Evolutionary conservation across 1,284 basidiomycete genomes (phyloP).

Genomic region (Moniliophthora roreri): DNA sequence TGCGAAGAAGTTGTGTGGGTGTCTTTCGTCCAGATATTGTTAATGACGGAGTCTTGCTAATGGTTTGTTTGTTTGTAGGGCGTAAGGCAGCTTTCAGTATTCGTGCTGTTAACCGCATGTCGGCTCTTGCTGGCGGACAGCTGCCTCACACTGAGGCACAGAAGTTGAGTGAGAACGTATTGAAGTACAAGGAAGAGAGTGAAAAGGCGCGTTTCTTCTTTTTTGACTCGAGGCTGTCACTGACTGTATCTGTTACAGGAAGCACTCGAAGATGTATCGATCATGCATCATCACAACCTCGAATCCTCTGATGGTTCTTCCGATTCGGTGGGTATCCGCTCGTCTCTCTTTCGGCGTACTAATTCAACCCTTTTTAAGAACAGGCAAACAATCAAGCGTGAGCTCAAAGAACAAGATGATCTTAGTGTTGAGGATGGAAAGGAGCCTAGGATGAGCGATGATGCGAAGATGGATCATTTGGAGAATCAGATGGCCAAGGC

Average conservation of each 20-base stretch:
- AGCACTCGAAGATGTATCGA: conserved; percentile 13
- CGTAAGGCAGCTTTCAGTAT: conserved; percentile 85
- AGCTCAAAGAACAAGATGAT: not conserved
- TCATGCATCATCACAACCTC: conserved; percentile 14
- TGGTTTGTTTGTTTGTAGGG: conserved; percentile 48
- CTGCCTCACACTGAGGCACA: conserved; percentile 42
- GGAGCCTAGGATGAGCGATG: not conserved
- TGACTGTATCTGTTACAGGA: conserved; percentile 5
- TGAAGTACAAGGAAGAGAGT: conserved; percentile 79
- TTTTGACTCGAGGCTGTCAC: not conserved
- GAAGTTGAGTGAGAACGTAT: conserved; percentile 61
- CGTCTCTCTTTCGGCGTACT: not conserved
- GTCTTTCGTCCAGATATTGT: conserved; percentile 4
- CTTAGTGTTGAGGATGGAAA: not conserved
- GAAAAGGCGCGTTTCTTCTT: conserved; percentile 43
- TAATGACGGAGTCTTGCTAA: conserved; percentile 11
- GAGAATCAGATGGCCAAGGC: conserved; percentile 2
- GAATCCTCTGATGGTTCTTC: not conserved
- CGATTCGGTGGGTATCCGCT: not conserved
- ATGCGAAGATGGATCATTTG: conserved; percentile 1
- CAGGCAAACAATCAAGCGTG: not conserved
- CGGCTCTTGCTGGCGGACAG: conserved; percentile 43
- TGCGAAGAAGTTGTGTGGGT: conserved; percentile 82
- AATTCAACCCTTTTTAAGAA: not conserved
- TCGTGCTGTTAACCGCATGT: conserved; percentile 82